Conservation (phyloP, 345 rosid species). For the Brassica rapa region DNA sequence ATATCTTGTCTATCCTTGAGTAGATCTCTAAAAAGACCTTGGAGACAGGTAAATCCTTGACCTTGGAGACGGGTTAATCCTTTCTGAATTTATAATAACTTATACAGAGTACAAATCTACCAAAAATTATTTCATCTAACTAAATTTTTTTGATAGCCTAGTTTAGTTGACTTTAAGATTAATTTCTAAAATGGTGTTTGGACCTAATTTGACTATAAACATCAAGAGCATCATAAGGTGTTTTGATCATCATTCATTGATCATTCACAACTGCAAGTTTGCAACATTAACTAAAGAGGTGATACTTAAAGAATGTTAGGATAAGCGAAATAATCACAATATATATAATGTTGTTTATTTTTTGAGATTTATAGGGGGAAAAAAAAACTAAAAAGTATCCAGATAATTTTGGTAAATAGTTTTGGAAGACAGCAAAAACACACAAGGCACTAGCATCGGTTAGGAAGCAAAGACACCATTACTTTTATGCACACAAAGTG, state of each 20-base stretch:
- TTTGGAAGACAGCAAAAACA: slow-evolving; percentile 36
- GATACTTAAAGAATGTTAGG: not conserved
- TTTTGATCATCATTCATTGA: not conserved
- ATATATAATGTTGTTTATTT: not conserved
- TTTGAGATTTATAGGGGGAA: not conserved
- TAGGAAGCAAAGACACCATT: slow-evolving; percentile 36
- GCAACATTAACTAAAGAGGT: not conserved
- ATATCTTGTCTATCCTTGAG: slow-evolving; percentile 26
- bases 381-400: not conserved
- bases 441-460: slow-evolving; percentile 39
- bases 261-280: not conserved
- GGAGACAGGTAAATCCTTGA: slow-evolving; percentile 20
- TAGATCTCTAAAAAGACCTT: not conserved
- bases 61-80: slow-evolving; percentile 15
- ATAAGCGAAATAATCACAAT: not conserved
- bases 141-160: not conserved
- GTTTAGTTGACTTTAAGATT: not conserved
- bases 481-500: slow-evolving; percentile 33
- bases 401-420: slow-evolving; percentile 24
- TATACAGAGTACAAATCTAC: not conserved
- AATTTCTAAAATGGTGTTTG: not conserved
- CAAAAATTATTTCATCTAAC: not conserved
- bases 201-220: not conserved
- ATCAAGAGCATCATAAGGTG: not conserved
- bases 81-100: not conserved